Percentiles rank a stretch among this genome's conserved stretches.
phyloP scores from a whole-genome alignment of 208 protist species.

The Crithidia fasciculata region DNA sequence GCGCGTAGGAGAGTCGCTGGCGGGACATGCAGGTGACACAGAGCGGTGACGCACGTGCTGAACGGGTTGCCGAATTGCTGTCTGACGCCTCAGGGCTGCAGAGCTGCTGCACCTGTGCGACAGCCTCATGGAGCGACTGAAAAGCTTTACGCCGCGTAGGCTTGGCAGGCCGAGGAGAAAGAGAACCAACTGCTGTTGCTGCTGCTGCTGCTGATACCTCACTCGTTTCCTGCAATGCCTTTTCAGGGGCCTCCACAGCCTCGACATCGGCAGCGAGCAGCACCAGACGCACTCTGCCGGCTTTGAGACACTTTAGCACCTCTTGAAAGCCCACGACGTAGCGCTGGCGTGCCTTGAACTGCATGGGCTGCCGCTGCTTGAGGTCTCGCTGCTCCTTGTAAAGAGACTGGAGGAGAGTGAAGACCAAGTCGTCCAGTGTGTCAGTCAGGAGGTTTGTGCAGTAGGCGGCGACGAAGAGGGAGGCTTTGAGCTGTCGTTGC shows the following conservation, averaged over 20 bases:
- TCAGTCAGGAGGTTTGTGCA: conserved; percentile 62
- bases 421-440: conserved; percentile 65
- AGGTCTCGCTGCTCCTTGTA: conserved; percentile 64
- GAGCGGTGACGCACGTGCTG: conserved; percentile 17
- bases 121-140: conserved; percentile 42
- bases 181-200: neutral
- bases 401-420: conserved; percentile 62
- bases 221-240: neutral
- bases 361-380: conserved; percentile 57
- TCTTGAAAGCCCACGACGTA: conserved; percentile 75
- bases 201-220: neutral
- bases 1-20: conserved; percentile 66
- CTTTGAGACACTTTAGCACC: conserved; percentile 55
- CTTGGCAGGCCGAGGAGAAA: neutral
- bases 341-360: conserved; percentile 59
- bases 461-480: conserved; percentile 43
- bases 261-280: conserved; percentile 72
- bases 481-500: conserved; percentile 16
- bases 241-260: neutral
- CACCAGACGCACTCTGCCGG: conserved; percentile 54
- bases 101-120: conserved; percentile 32
- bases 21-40: conserved; percentile 66
- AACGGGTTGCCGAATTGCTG: neutral
- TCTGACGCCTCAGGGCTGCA: conserved; percentile 29
- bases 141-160: conserved; percentile 24